Evolutionary conservation across 2,329 filamentous ascomycete species (phyloP), one percentile per base, ranked within the genome.

Genomic region (Cercospora canescens): DNA sequence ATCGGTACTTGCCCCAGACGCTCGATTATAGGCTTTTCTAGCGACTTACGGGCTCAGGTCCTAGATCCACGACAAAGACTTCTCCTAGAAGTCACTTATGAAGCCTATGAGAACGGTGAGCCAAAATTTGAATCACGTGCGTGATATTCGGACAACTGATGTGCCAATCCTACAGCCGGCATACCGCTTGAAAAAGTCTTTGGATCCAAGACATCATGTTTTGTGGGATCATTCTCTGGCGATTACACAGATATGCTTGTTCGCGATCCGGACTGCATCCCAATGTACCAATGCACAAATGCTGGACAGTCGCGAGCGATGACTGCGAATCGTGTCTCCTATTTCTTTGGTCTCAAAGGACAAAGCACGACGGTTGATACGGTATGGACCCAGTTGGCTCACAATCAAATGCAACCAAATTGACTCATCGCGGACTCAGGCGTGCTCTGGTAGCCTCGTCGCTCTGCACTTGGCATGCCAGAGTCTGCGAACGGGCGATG

Each of bases 221-320:
- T 21, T 64, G 41, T 45, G 61, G 7, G 62, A 65, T 7, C 45
- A 30, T 16, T 45, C 18, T 30, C 45, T 56, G 35, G 34, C 32
- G 16, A 26, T 55, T 18, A 52, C 61, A 28, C 56, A 67, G 6
- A 91, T 93, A 12, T 64, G 66, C 11, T 54, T 58, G 4, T 16
- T 37, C 7, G 37, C 65, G 14, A 45, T 54, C 21, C 58, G 24
- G n/a, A 18, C 64, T 9, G 60, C 62, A 21, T 64, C 60, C 34
- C 30, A 45, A 8, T 48, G 62, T 12, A 65, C 59, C 3, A 56
- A 61, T 14, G 66, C 67, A 32, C 30, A 32, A 32, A 32, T 9
- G 30, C 6, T 67, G 54, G 32, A 58, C 67, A 12, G 69, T 66
- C n/a, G 50, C 48, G n/a, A 14, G 57, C 63, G 12, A 63, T 71